Evolutionary conservation across 352 stramenopile genomes (phyloP).

Genomic region (Hyphochytrium catenoides): DNA sequence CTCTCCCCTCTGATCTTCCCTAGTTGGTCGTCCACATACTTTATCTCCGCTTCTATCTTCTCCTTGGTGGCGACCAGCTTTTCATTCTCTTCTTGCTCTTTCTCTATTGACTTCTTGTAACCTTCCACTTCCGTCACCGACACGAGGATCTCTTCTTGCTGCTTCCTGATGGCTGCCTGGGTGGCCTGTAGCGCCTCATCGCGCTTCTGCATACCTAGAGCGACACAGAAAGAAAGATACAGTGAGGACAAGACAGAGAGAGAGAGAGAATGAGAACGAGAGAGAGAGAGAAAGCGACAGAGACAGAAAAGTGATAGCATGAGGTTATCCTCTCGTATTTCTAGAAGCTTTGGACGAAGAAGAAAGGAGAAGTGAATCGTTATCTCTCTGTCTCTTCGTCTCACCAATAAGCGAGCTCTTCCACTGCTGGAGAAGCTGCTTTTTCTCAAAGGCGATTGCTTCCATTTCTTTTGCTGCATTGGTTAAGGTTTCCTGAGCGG

Average conservation of each 20-base stretch:
- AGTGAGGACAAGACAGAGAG: too few relatives aligned
- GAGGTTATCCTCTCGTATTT: too few relatives aligned
- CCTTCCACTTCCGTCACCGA: slow-evolving; percentile 59
- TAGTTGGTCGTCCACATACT: slow-evolving; percentile 41
- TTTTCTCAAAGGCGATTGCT: slow-evolving; percentile 77
- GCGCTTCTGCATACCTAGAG: slow-evolving; percentile 52
- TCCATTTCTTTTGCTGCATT: slow-evolving; percentile 73
- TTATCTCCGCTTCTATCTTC: slow-evolving; percentile 47
- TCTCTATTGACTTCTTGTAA: slow-evolving; percentile 54
- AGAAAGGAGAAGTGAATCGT: too few relatives aligned
- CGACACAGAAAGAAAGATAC: too few relatives aligned
- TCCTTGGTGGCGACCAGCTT: slow-evolving; percentile 50
- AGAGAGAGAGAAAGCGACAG: too few relatives aligned
- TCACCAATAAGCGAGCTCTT: slow-evolving; percentile 75
- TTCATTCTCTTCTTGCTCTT: slow-evolving; percentile 53
- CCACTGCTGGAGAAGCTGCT: slow-evolving; percentile 82
- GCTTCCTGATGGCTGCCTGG: slow-evolving; percentile 38
- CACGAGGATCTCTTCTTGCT: slow-evolving; percentile 49
- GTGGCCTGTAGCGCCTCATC: slow-evolving; percentile 77
- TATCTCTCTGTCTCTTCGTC: too few relatives aligned
- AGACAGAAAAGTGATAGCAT: too few relatives aligned
- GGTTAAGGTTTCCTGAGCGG: slow-evolving; percentile 54
- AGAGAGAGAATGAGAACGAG: too few relatives aligned
- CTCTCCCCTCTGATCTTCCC: slow-evolving; percentile 25
- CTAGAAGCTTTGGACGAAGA: too few relatives aligned